Evolutionary conservation across 768 basidiomycete genomes (phyloP).

Genomic region (Agrocybe pediades): DNA sequence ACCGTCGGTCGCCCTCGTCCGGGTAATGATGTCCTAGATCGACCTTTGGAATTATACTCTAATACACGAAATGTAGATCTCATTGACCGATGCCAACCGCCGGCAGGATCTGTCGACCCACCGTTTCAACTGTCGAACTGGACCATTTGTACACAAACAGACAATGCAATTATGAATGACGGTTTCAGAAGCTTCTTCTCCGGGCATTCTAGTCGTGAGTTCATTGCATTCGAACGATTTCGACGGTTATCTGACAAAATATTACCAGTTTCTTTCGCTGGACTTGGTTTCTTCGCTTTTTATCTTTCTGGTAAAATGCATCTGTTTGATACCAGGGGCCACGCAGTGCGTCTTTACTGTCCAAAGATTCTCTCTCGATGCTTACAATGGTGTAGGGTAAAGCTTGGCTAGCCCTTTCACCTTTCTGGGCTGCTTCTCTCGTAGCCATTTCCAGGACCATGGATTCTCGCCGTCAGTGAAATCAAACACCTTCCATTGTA

Average conservation of each 20-base stretch:
- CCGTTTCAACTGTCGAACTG: conserved; percentile 73
- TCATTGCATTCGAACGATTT: neutral
- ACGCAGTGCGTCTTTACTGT: conserved; percentile 47
- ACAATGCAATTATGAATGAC: conserved; percentile 61
- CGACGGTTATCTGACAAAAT: neutral
- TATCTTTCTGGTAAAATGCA: conserved; percentile 94
- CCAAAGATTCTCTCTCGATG: neutral
- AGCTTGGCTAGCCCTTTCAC: conserved; percentile 81
- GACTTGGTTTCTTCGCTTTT: conserved; percentile 84
- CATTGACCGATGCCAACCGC: conserved; percentile 72
- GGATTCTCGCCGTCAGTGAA: conserved; percentile 80
- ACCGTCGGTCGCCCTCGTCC: conserved; percentile 91
- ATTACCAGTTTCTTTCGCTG: conserved; percentile 83
- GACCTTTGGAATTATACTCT: neutral
- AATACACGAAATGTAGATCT: conserved; percentile 43
- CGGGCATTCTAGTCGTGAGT: conserved; percentile 85
- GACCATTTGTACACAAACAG: conserved; percentile 77
- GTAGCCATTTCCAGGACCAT: conserved; percentile 88
- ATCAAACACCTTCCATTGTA: neutral
- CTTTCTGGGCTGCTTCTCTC: conserved; percentile 74
- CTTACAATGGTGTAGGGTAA: conserved; percentile 48
- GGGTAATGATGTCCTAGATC: conserved; percentile 40
- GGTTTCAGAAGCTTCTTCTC: conserved; percentile 94
- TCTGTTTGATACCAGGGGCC: conserved; percentile 80
- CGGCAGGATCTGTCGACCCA: conserved; percentile 62